A percentile compares a stretch with the other conserved stretches of the same genome.
Evolutionary conservation across 805 yeast genomes (phyloP).

Genomic region (Debaryomyces hansenii): DNA sequence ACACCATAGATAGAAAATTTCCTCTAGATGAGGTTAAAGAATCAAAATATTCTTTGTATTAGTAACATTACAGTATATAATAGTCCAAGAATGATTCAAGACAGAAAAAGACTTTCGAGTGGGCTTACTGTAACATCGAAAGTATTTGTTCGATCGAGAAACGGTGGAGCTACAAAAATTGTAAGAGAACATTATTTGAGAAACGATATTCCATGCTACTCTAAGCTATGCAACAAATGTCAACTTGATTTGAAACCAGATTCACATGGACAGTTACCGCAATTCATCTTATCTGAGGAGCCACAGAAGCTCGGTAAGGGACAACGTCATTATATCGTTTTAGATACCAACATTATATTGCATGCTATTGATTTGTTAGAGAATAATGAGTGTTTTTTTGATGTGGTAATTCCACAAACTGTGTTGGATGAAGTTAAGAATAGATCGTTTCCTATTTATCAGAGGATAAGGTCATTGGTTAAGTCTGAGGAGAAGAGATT

Average conservation of each 20-base stretch:
- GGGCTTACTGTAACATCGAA: constrained; percentile 72
- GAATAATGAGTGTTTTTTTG: constrained; percentile 70
- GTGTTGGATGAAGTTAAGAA: constrained; percentile 92
- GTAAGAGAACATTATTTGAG: constrained; percentile 94
- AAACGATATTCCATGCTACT: constrained; percentile 89
- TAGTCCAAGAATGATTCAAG: constrained; percentile 4
- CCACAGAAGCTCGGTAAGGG: constrained; percentile 53
- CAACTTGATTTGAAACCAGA: constrained; percentile 53
- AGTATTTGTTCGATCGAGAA: constrained; percentile 87
- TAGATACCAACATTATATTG: constrained; percentile 86
- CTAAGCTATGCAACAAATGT: constrained; percentile 68
- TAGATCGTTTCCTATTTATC: constrained; percentile 82
- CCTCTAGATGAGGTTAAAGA: background rate
- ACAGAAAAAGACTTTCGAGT: constrained; percentile 36
- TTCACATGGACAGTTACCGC: constrained; percentile 66
- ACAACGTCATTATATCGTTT: constrained; percentile 75
- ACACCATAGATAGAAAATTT: background rate
- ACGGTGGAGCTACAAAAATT: constrained; percentile 86
- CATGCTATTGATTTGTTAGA: constrained; percentile 91
- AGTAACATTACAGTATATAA: background rate
- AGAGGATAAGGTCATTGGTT: constrained; percentile 74
- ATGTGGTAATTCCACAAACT: constrained; percentile 93
- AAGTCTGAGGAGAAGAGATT: constrained; percentile 79
- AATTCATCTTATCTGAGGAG: constrained; percentile 59
- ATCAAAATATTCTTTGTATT: too few relatives aligned